phyloP scores from a whole-genome alignment of 805 yeast genomes.

The Wickerhamomyces ciferrii region DNA sequence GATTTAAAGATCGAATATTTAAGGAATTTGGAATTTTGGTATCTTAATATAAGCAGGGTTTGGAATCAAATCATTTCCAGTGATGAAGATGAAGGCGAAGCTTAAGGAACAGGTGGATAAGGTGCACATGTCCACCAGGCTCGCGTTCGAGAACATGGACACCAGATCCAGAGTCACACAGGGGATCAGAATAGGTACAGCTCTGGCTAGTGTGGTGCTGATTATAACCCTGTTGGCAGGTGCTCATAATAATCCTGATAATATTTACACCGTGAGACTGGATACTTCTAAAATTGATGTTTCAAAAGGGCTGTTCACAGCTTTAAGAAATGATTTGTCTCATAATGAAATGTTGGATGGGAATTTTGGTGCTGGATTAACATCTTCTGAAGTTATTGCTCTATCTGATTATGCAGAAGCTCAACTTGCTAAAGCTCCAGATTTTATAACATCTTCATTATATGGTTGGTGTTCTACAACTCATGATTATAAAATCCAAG shows the following conservation, averaged over 20 bases:
- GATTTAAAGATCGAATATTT: background rate
- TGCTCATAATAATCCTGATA: background rate
- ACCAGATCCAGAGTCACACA: background rate
- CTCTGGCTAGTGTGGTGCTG: background rate
- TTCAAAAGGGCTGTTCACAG: conserved; percentile 44
- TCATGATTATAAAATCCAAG: conserved; percentile 7
- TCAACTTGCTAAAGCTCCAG: conserved; percentile 45
- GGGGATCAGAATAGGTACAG: background rate
- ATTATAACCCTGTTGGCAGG: background rate
- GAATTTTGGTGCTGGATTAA: conserved; percentile 26
- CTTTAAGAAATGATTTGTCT: conserved; percentile 32
- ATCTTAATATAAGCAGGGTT: too few relatives aligned
- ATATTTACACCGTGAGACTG: conserved; percentile 21
- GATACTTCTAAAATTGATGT: conserved; percentile 50
- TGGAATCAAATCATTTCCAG: too few relatives aligned
- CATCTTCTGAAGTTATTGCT: conserved; percentile 43
- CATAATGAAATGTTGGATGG: conserved; percentile 14
- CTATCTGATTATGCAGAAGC: conserved; percentile 39
- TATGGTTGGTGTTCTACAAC: conserved; percentile 42
- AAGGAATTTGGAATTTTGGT: too few relatives aligned
- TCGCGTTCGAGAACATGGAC: background rate
- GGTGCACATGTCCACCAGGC: background rate
- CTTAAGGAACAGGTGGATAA: background rate
- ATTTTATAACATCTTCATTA: conserved; percentile 34
- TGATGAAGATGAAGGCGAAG: background rate